Conservation (phyloP, 106 monocot species). For the Dendrobium huoshanense region DNA sequence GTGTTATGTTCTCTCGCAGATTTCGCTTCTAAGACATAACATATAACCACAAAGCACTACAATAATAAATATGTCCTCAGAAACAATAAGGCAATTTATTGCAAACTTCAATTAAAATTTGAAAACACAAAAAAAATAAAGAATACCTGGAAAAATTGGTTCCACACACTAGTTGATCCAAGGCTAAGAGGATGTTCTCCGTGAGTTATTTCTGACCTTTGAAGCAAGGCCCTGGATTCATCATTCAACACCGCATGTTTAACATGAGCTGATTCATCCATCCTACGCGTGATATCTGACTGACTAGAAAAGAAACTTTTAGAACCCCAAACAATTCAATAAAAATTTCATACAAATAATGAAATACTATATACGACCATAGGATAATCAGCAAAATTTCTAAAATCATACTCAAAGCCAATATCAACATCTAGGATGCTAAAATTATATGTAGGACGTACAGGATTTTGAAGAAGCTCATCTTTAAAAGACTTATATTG, state of each 20-base stretch:
- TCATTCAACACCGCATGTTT: constrained; percentile 34
- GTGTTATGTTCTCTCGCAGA: no score
- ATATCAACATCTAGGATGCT: constrained; percentile 2
- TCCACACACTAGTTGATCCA: constrained; percentile 83
- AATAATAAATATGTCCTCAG: background rate
- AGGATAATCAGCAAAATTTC: background rate
- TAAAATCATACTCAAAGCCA: background rate
- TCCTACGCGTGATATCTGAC: constrained; percentile 87
- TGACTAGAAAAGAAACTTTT: constrained; percentile 62
- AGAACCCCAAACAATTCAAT: constrained; percentile 21
- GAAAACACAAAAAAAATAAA: background rate
- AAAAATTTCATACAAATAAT: background rate
- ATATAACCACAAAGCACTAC: background rate
- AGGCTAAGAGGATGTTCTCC: constrained; percentile 94
- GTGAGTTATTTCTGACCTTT: constrained; percentile 56
- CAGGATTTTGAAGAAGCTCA: constrained; percentile 85
- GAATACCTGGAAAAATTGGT: constrained; percentile 85
- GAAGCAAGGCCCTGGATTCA: constrained; percentile 45
- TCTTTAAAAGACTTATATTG: constrained; percentile 90
- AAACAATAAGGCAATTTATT: background rate
- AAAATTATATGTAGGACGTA: constrained; percentile 31
- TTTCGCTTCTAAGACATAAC: no score
- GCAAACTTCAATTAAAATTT: background rate
- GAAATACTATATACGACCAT: background rate
- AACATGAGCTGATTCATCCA: constrained; percentile 47